These are phyloP conservation scores for Debaryomycetaceae sp. DNA, from an alignment of 1,139 yeast genomes.

Conservation along the genomic window DNA sequence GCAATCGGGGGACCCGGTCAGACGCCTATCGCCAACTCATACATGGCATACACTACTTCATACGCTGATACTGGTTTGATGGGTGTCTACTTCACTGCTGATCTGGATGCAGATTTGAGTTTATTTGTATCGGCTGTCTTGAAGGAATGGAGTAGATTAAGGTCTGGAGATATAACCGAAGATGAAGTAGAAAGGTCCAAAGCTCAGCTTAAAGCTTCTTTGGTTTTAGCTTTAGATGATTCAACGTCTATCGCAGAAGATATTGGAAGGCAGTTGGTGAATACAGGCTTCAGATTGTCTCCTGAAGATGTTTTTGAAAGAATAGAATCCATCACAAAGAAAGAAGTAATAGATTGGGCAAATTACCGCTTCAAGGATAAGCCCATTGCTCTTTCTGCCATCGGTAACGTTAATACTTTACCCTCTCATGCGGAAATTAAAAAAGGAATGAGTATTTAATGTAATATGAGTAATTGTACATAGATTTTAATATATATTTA, in stretches of 20 bases:
- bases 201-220: slow-evolving; percentile 90
- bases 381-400: slow-evolving; percentile 86
- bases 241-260: slow-evolving; percentile 97
- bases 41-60: slow-evolving; percentile 94
- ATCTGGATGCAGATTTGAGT: slow-evolving; percentile 64
- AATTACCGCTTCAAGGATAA: slow-evolving; percentile 72
- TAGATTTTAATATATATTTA: slow-evolving; percentile 4
- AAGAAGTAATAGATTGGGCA: slow-evolving; percentile 87
- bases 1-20: slow-evolving; percentile 56
- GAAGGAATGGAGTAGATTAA: slow-evolving; percentile 86
- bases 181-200: slow-evolving; percentile 93
- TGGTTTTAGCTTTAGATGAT: slow-evolving; percentile 85
- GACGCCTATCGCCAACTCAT: slow-evolving; percentile 78
- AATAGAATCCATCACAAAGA: slow-evolving; percentile 73
- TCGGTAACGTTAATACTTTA: slow-evolving; percentile 72
- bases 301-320: slow-evolving; percentile 90
- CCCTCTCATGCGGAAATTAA: slow-evolving; percentile 56
- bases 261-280: slow-evolving; percentile 93
- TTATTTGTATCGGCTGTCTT: slow-evolving; percentile 69
- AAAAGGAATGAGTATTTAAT: slow-evolving; percentile 24
- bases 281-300: slow-evolving; percentile 85
- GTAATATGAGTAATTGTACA: slow-evolving; percentile 13
- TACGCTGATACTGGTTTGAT: slow-evolving; percentile 96
- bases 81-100: slow-evolving; percentile 93
- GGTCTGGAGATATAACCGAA: slow-evolving; percentile 69